Conservation (phyloP, 2,329 filamentous ascomycete genomes). For the Nannizziopsis barbatae region DNA sequence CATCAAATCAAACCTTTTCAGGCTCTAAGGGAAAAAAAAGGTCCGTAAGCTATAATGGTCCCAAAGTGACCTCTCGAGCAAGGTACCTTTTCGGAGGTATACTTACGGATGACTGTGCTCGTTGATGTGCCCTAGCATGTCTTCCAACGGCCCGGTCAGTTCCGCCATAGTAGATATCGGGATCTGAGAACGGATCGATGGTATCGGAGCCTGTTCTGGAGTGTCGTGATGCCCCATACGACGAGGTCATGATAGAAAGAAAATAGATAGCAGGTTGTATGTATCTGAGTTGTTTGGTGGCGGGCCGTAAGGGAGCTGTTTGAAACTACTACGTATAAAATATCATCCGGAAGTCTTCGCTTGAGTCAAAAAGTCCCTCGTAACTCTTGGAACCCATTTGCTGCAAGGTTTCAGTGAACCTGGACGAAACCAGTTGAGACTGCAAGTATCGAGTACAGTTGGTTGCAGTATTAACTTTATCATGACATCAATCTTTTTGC, state of each 20-base stretch:
- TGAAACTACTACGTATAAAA: neutral
- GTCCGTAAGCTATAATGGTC: slow-evolving; percentile 10
- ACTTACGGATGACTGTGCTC: slow-evolving; percentile 15
- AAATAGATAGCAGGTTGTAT: neutral
- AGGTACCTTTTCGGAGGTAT: neutral
- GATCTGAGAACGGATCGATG: slow-evolving; percentile 47
- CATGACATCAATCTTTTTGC: too few relatives aligned
- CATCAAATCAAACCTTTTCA: slow-evolving; percentile 28
- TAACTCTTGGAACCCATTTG: too few relatives aligned
- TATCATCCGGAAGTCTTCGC: too few relatives aligned
- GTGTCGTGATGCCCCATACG: slow-evolving; percentile 6
- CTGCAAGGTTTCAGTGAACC: too few relatives aligned
- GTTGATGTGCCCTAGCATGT: slow-evolving; percentile 6
- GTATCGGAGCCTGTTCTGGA: slow-evolving; percentile 31
- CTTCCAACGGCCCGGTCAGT: slow-evolving; percentile 32
- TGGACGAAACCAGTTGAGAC: too few relatives aligned
- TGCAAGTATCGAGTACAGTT: too few relatives aligned
- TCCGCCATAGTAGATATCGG: slow-evolving; percentile 50
- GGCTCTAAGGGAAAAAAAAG: slow-evolving; percentile 19
- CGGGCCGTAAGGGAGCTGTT: neutral
- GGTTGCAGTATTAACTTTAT: too few relatives aligned
- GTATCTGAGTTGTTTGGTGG: neutral
- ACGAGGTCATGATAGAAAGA: slow-evolving; percentile 13
- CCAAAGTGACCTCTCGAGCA: slow-evolving; percentile 2
- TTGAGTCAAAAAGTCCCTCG: too few relatives aligned